These are phyloP conservation scores for Punica granatum DNA, from an alignment of 345 rosid species.

Conservation along the genomic window DNA sequence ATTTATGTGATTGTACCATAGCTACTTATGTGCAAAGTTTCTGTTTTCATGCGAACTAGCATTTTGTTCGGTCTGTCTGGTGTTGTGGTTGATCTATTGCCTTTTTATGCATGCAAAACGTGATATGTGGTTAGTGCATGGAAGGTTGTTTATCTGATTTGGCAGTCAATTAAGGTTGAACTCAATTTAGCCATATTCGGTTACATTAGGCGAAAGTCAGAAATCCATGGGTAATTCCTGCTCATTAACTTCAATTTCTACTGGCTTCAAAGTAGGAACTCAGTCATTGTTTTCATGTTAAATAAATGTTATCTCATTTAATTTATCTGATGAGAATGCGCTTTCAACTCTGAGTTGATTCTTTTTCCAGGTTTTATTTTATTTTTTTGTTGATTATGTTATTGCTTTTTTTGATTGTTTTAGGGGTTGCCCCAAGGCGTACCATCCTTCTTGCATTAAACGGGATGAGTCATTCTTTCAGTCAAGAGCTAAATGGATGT, in stretches of 20 bases:
- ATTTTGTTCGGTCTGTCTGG: background rate
- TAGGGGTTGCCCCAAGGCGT: slow-evolving; percentile 99
- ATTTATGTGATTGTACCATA: background rate
- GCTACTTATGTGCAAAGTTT: background rate
- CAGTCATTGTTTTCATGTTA: background rate
- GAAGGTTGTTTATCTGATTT: background rate
- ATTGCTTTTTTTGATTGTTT: background rate
- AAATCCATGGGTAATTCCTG: background rate
- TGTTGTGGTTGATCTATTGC: background rate
- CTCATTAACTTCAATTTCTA: background rate
- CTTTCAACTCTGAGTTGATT: background rate
- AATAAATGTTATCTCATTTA: background rate
- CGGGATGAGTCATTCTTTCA: slow-evolving; percentile 81
- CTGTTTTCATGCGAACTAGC: background rate
- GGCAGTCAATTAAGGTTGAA: background rate
- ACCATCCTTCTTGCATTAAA: slow-evolving; percentile 91
- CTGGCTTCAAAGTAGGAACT: background rate
- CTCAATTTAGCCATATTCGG: background rate
- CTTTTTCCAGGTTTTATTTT: background rate
- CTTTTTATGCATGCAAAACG: background rate
- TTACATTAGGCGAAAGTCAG: background rate
- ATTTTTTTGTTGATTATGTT: background rate
- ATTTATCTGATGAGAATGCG: background rate
- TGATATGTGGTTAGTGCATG: background rate
- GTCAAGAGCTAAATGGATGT: slow-evolving; percentile 86